Evolutionary conservation across 1,284 basidiomycete genomes (phyloP).

Genomic region (Taiwanofungus camphoratus): DNA sequence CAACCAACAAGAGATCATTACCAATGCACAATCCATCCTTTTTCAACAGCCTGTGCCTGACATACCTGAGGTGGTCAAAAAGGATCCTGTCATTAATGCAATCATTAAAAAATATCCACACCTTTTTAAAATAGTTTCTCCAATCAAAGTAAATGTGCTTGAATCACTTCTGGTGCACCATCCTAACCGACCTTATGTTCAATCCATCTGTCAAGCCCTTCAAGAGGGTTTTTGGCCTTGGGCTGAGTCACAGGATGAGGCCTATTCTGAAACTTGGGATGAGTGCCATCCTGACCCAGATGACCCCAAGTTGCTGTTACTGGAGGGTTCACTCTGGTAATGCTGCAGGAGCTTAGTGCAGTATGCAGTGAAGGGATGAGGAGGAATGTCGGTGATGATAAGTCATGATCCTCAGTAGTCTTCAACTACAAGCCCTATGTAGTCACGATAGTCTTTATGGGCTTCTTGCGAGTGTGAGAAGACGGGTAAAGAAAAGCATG

Average conservation of each 20-base stretch:
- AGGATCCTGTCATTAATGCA: conserved; percentile 1
- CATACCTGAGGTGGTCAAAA: conserved; percentile 6
- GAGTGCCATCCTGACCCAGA: too few species aligned
- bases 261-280: conserved; percentile 23
- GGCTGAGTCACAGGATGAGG: conserved; percentile 21
- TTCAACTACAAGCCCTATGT: too few species aligned
- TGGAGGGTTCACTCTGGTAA: too few species aligned
- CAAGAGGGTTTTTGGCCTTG: conserved; percentile 38
- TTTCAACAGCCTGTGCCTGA: conserved; percentile 6
- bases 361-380: too few species aligned
- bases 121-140: conserved; percentile 31
- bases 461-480: too few species aligned
- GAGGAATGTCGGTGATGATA: too few species aligned
- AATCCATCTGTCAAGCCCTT: conserved; percentile 28
- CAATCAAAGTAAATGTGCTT: conserved; percentile 29
- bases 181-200: conserved; percentile 32
- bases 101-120: conserved; percentile 14
- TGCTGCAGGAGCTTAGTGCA: too few species aligned
- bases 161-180: conserved; percentile 25
- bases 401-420: too few species aligned
- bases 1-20: background rate
- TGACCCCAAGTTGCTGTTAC: too few species aligned
- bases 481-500: too few species aligned
- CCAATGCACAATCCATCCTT: background rate
- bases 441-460: too few species aligned